These are phyloP conservation scores for Coix lacrymajobi DNA, from an alignment of 176 grass and related monocot genomes.

Conservation along the genomic window DNA sequence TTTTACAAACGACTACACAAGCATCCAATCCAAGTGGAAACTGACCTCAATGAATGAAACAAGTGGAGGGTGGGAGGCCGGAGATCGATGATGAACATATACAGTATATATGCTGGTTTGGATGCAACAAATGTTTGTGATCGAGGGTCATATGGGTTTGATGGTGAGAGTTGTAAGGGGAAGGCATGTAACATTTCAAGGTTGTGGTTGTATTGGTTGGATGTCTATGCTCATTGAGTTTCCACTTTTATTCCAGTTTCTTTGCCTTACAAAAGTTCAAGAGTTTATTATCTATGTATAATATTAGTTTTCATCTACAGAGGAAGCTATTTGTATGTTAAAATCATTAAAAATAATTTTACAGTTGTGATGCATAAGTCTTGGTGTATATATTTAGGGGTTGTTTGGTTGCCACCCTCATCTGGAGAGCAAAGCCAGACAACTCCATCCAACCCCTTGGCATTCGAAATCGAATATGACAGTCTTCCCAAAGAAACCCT, in stretches of 20 bases:
- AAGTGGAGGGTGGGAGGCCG: neutral
- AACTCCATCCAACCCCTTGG: too few species aligned
- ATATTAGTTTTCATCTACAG: neutral
- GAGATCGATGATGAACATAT: neutral
- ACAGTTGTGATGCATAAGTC: neutral
- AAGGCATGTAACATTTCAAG: slow-evolving; percentile 5
- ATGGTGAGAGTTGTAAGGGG: neutral
- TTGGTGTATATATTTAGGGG: too few species aligned
- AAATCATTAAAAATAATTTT: neutral
- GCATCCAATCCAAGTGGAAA: neutral
- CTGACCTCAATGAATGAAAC: neutral
- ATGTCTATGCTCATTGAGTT: neutral
- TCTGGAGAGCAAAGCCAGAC: too few species aligned
- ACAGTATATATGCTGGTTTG: neutral
- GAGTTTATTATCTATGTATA: neutral
- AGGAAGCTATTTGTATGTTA: neutral
- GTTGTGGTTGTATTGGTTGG: neutral
- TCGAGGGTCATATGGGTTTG: neutral
- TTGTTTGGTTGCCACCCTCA: too few species aligned
- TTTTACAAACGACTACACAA: neutral
- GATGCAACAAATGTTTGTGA: neutral
- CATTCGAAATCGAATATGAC: too few species aligned
- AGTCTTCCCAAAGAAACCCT: too few species aligned
- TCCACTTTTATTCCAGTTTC: neutral
- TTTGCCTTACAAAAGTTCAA: neutral